phyloP scores from a whole-genome alignment of 1,284 basidiomycete genomes.

The Tetrapyrgos nigripes region DNA sequence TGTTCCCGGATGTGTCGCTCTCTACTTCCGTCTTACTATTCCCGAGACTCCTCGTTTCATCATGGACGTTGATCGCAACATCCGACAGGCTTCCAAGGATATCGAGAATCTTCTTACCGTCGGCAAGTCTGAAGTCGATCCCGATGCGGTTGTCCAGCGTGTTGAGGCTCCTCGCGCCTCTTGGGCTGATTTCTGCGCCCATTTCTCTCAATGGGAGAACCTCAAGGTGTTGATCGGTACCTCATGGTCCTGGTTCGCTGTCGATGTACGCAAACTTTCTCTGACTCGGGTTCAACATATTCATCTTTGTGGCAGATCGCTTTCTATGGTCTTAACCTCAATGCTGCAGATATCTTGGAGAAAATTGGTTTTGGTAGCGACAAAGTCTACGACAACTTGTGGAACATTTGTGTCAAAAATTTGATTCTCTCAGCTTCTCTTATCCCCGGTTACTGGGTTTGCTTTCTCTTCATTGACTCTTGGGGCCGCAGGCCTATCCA shows the following conservation, averaged over 20 bases:
- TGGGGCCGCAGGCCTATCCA: conserved; percentile 81
- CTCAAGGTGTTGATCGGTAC: conserved; percentile 68
- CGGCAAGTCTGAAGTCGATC: conserved; percentile 58
- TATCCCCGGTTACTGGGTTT: conserved; percentile 76
- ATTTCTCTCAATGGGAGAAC: conserved; percentile 71
- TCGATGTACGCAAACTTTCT: conserved; percentile 55
- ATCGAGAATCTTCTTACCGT: conserved; percentile 49
- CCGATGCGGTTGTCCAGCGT: conserved; percentile 60
- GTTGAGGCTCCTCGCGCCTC: conserved; percentile 69
- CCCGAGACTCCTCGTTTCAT: conserved; percentile 86
- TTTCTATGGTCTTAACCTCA: conserved; percentile 86
- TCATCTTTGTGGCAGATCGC: too few relatives aligned
- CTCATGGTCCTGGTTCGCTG: conserved; percentile 77
- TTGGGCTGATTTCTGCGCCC: conserved; percentile 64
- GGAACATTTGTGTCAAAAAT: conserved; percentile 64
- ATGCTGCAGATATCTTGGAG: conserved; percentile 69
- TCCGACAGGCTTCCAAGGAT: conserved; percentile 62
- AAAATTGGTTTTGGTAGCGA: conserved; percentile 60
- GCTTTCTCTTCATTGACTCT: conserved; percentile 71
- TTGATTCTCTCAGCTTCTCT: conserved; percentile 76
- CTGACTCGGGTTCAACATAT: conserved; percentile 27
- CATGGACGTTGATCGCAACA: conserved; percentile 88
- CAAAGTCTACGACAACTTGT: conserved; percentile 54
- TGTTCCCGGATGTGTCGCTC: conserved; percentile 67
- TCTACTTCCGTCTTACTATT: conserved; percentile 81